phyloP scores from a whole-genome alignment of 1,284 basidiomycete genomes.

The Afroboletus lepidellus region DNA sequence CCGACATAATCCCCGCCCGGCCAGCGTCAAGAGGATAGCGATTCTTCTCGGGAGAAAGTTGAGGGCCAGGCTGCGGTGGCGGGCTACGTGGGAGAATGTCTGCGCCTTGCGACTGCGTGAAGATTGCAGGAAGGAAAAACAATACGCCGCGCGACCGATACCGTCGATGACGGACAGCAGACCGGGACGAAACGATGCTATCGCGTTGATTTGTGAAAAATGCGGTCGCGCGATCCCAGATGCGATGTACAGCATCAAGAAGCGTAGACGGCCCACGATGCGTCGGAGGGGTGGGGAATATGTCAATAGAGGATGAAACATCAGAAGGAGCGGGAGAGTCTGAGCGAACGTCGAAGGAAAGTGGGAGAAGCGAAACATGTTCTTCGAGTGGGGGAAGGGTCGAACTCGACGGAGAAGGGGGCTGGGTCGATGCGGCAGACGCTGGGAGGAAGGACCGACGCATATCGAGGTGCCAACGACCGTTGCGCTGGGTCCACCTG shows the following conservation, averaged over 20 bases:
- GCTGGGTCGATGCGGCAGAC: slow-evolving; percentile 47
- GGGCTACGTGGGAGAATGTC: slow-evolving; percentile 40
- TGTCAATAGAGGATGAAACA: slow-evolving; percentile 40
- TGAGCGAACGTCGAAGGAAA: slow-evolving; percentile 58
- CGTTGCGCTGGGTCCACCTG: slow-evolving; percentile 63
- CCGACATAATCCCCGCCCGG: slow-evolving; percentile 22
- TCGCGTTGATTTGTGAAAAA: slow-evolving; percentile 43
- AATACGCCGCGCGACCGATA: slow-evolving; percentile 60
- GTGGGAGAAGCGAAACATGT: slow-evolving; percentile 59
- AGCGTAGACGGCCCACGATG: slow-evolving; percentile 42
- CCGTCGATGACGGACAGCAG: slow-evolving; percentile 45
- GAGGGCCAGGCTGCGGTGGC: slow-evolving; percentile 31
- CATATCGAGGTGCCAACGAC: slow-evolving; percentile 70
- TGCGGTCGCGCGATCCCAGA: slow-evolving; percentile 52
- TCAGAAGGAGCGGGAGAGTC: slow-evolving; percentile 57
- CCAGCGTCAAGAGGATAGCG: slow-evolving; percentile 26
- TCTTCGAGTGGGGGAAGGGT: slow-evolving; percentile 47
- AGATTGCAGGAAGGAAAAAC: slow-evolving; percentile 82
- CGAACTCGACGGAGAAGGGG: slow-evolving; percentile 48
- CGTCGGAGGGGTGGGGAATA: slow-evolving; percentile 34
- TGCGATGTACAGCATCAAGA: slow-evolving; percentile 51
- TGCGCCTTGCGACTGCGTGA: slow-evolving; percentile 52
- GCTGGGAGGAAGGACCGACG: slow-evolving; percentile 55
- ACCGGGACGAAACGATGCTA: slow-evolving; percentile 39
- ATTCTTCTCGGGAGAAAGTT: slow-evolving; percentile 39